Evolutionary conservation across 257 asterid species (phyloP).

Genomic region (Fraxinus americana): DNA sequence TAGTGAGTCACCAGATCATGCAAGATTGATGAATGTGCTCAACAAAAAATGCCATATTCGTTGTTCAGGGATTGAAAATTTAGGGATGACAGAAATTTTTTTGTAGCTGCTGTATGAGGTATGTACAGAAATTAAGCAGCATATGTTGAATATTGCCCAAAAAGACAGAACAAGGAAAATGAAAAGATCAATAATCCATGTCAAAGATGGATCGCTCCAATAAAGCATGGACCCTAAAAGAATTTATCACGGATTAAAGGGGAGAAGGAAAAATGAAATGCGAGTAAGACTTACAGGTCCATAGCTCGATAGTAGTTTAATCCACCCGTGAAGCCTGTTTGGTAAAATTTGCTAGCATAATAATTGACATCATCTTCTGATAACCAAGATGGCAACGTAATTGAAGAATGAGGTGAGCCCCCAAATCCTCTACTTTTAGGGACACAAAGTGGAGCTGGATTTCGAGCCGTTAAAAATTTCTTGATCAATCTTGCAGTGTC

Average conservation of each 20-base stretch:
- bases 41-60: neutral
- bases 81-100: too few species aligned
- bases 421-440: conserved; percentile 74
- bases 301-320: conserved; percentile 87
- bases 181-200: neutral
- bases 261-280: neutral
- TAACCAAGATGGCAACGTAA: conserved; percentile 78
- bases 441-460: conserved; percentile 52
- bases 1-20: neutral
- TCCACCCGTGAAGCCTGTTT: conserved; percentile 88
- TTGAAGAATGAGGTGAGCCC: conserved; percentile 56
- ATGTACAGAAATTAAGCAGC: neutral
- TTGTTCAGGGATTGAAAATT: neutral
- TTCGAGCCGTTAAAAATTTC: conserved; percentile 52
- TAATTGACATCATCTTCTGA: conserved; percentile 75
- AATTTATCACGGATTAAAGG: neutral
- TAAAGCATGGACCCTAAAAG: neutral
- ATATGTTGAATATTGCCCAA: neutral
- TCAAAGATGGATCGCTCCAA: neutral
- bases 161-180: neutral
- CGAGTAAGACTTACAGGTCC: conserved; percentile 67
- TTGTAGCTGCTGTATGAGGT: neutral
- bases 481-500: conserved; percentile 61
- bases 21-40: neutral
- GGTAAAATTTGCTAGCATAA: conserved; percentile 62